Base-by-base conservation (phyloP, 257 asterid genomes). In the Solanum acaule region DNA sequence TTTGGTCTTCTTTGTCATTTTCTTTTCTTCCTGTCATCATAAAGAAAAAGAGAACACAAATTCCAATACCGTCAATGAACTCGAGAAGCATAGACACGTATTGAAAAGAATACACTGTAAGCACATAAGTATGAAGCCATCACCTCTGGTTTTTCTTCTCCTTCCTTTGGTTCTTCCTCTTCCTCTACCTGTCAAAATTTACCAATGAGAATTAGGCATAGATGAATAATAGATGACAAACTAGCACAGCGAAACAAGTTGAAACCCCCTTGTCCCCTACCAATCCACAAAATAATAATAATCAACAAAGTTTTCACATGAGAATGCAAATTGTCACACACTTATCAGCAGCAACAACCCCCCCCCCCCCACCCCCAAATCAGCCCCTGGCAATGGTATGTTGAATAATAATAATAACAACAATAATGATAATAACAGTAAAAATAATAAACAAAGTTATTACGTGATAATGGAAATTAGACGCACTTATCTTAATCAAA, bases 111-210 rank as follows among this genome's bases (percentile, higher is more conserved):
- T 70, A 86, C 46, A 86, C 14, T 27, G 42, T 23, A 37, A 72
- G 85, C 44, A 31, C 81, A 42, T 20, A 27, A 40, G 87, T 77
- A 76, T 73, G 71, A 77, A 88, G 18, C 25, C 84, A 73, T 89
- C 91, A 97, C 99, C 96, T 97, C 99, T 3, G 95, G 90, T 68
- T 88, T 78, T 92, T 95, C 98, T 91, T 97, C 99, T 82, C 98
- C 99, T 90, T 97, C 99, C 88, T 97, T 97, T 34, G 96, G 95
- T 86, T 92, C 97, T 86, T 94, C 98, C 93, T 95, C 99, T 89
- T 95, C 99, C 89, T 97, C 99, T 87, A 97, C 99, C 99, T 97
- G 93, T 84, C 87, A 86, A 87, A 86, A 61, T 73, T 70, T 83
- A 84, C 56, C n/a, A 84, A 46, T 12, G 85, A 63, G 37, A 27